A percentile compares a stretch with the other conserved stretches of the same genome.
phyloP scores from a whole-genome alignment of 495 filamentous ascomycete genomes.

The Podospora pseudopauciseta region DNA sequence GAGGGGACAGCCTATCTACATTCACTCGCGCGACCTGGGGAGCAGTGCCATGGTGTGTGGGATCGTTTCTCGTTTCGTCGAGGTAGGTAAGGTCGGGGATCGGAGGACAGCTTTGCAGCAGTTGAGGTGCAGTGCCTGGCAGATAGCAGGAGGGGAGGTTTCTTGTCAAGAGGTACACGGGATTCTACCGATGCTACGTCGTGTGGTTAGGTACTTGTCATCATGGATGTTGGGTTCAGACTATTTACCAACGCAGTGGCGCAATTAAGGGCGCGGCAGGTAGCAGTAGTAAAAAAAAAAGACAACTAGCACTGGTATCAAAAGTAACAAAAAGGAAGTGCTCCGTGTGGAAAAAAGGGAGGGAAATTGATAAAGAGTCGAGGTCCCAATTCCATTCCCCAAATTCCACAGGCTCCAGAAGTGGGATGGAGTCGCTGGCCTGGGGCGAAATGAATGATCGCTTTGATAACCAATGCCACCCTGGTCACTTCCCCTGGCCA shows the following conservation, averaged over 20 bases:
- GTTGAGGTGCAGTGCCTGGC: too few species aligned
- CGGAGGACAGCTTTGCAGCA: background rate
- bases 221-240: background rate
- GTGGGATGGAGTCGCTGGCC: background rate
- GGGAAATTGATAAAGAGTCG: constrained; percentile 5
- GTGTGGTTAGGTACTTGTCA: background rate
- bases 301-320: background rate
- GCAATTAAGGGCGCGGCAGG: background rate
- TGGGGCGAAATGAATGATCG: constrained; percentile 10
- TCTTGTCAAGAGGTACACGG: background rate
- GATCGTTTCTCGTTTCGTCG: background rate
- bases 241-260: constrained; percentile 6
- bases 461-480: background rate
- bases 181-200: constrained; percentile 2
- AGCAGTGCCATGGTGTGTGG: constrained; percentile 23
- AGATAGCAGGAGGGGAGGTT: too few species aligned
- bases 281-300: background rate
- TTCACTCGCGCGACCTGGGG: constrained; percentile 24
- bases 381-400: constrained; percentile 5
- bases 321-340: background rate
- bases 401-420: constrained; percentile 2
- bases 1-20: background rate
- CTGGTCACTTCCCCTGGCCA: constrained; percentile 8
- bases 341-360: background rate
- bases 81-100: background rate